A percentile compares a stretch with the other conserved stretches of the same genome.
phyloP scores from a whole-genome alignment of 768 basidiomycete genomes.

The Xerocomellus chrysenteron region DNA sequence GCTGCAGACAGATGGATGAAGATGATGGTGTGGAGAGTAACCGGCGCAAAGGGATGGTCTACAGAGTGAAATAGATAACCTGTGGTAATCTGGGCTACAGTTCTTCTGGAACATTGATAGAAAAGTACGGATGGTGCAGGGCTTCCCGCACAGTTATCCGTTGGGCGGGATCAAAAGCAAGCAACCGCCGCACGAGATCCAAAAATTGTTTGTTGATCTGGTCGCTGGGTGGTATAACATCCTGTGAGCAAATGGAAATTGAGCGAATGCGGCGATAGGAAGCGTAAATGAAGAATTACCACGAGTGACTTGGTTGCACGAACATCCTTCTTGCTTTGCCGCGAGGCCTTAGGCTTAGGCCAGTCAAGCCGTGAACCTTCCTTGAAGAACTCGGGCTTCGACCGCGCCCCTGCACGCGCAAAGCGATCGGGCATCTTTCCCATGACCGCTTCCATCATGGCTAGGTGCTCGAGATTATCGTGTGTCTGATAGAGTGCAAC shows the following conservation, averaged over 20 bases:
- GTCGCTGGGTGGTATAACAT: slow-evolving; percentile 81
- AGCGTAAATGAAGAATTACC: slow-evolving; percentile 45
- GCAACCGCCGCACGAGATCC: slow-evolving; percentile 82
- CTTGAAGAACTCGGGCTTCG: slow-evolving; percentile 94
- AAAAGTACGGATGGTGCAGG: slow-evolving; percentile 84
- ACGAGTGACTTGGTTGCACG: slow-evolving; percentile 74
- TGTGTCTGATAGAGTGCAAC: slow-evolving; percentile 99
- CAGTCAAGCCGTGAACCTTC: slow-evolving; percentile 83
- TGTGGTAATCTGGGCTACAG: slow-evolving; percentile 45
- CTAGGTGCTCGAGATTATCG: slow-evolving; percentile 97
- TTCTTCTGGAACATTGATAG: slow-evolving; percentile 64
- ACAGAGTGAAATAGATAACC: slow-evolving; percentile 36
- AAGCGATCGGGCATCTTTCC: slow-evolving; percentile 94
- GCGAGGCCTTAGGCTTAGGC: slow-evolving; percentile 84
- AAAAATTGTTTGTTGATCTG: slow-evolving; percentile 76
- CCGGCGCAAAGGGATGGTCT: slow-evolving; percentile 30
- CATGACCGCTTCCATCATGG: slow-evolving; percentile 99
- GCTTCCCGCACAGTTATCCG: slow-evolving; percentile 89
- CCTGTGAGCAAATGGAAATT: slow-evolving; percentile 42
- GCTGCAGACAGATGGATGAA: slow-evolving; percentile 26
- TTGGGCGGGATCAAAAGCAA: slow-evolving; percentile 87
- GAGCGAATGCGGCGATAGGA: background rate
- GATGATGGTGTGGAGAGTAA: slow-evolving; percentile 19
- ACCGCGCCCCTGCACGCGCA: slow-evolving; percentile 66
- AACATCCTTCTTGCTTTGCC: slow-evolving; percentile 93